Conservation (phyloP, 139 green algal genomes). For the Picocystis salinarum region DNA sequence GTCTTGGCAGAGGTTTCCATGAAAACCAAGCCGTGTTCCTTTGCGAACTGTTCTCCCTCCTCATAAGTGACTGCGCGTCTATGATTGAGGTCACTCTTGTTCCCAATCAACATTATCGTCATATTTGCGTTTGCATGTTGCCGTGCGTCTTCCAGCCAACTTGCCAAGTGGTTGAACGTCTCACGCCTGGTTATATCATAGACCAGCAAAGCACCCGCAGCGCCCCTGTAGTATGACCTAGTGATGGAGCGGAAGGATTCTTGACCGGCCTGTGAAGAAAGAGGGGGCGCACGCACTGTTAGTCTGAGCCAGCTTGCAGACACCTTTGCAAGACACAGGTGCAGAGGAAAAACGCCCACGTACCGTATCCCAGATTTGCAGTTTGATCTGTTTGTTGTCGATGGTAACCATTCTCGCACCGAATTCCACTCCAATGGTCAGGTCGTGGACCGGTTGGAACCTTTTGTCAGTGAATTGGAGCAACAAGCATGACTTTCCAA, state of each 20-base stretch:
- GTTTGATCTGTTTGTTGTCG: conserved; percentile 94
- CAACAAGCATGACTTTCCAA: conserved; percentile 97
- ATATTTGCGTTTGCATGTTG: conserved; percentile 99
- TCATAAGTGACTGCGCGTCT: conserved; percentile 79
- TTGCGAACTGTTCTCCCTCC: conserved; percentile 95
- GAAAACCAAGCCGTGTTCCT: conserved; percentile 95
- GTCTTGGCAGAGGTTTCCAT: conserved; percentile 96
- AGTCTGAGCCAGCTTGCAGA: not conserved
- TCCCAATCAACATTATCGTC: conserved; percentile 99
- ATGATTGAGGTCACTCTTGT: conserved; percentile 93
- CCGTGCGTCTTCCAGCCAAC: conserved; percentile 93
- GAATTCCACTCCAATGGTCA: conserved; percentile 86
- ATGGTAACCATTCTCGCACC: conserved; percentile 97
- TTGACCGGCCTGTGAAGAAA: conserved; percentile 61
- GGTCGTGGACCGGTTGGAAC: conserved; percentile 89
- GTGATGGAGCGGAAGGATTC: conserved; percentile 97
- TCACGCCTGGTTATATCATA: conserved; percentile 99
- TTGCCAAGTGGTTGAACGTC: conserved; percentile 92
- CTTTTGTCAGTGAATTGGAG: conserved; percentile 99
- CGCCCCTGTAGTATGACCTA: conserved; percentile 91
- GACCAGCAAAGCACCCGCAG: conserved; percentile 93
- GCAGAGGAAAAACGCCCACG: not conserved
- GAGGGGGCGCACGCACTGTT: not conserved
- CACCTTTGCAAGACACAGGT: not conserved
- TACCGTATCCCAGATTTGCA: conserved; percentile 61